Conservation (phyloP, 2,329 filamentous ascomycete genomes). For the Karstenula rhodostoma region DNA sequence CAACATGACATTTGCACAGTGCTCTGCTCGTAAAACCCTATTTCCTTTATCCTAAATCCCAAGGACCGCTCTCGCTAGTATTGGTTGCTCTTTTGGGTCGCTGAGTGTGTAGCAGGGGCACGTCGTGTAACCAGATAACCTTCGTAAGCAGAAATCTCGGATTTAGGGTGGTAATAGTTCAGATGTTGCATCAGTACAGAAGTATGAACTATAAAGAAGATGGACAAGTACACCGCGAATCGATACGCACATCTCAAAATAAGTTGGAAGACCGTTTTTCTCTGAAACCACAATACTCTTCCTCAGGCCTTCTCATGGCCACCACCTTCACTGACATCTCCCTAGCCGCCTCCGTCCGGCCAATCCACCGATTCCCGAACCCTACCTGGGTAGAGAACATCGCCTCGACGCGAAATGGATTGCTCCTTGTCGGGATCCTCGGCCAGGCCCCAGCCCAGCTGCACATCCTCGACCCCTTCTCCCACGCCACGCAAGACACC, state of each 20-base stretch:
- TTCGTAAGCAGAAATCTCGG: neutral
- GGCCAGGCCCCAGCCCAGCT: conserved; percentile 40
- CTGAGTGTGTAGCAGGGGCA: neutral
- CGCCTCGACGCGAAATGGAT: conserved; percentile 46
- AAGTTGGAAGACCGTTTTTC: neutral
- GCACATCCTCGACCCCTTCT: conserved; percentile 43
- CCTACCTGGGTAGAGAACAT: conserved; percentile 50
- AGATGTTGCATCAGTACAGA: neutral
- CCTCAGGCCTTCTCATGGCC: neutral
- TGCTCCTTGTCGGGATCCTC: conserved; percentile 47
- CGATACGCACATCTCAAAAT: neutral
- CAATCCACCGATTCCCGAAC: conserved; percentile 36
- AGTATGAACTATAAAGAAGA: neutral
- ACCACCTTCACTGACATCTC: neutral
- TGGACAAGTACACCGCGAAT: neutral
- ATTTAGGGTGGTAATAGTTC: neutral
- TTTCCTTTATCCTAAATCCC: neutral
- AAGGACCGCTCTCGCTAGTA: neutral
- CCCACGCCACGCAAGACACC: conserved; percentile 21
- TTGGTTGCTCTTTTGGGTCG: neutral
- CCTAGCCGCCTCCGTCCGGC: conserved; percentile 10
- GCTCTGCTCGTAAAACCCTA: neutral
- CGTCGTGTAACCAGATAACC: neutral
- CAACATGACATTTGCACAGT: neutral
- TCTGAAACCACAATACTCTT: too few species aligned